phyloP scores from a whole-genome alignment of 2,329 filamentous ascomycete genomes.

The Aureobasidium vineae region DNA sequence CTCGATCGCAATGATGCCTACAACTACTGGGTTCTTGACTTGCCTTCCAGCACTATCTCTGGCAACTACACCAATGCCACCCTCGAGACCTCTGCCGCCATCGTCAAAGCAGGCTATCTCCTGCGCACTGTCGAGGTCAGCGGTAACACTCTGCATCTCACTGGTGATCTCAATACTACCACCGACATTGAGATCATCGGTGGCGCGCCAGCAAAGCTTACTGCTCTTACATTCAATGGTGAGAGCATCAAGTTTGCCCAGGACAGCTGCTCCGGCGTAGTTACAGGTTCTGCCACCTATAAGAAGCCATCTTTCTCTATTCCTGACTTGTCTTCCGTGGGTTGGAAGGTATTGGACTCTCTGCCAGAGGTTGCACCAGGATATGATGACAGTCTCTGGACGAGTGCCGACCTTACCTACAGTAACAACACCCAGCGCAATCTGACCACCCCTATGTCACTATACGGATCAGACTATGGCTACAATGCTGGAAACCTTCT shows the following conservation, averaged over 20 bases:
- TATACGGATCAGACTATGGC: slow-evolving; percentile 71
- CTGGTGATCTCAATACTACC: slow-evolving; percentile 70
- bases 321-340: slow-evolving; percentile 53
- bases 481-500: slow-evolving; percentile 67
- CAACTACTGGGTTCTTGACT: slow-evolving; percentile 65
- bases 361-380: slow-evolving; percentile 64
- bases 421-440: slow-evolving; percentile 60
- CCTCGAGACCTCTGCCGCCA: slow-evolving; percentile 42
- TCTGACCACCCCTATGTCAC: slow-evolving; percentile 60
- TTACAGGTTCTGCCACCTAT: slow-evolving; percentile 56
- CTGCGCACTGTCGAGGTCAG: slow-evolving; percentile 59
- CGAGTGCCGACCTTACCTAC: slow-evolving; percentile 54
- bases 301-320: slow-evolving; percentile 52
- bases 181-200: slow-evolving; percentile 67
- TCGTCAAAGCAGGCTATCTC: slow-evolving; percentile 65
- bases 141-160: slow-evolving; percentile 59
- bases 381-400: slow-evolving; percentile 71
- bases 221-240: slow-evolving; percentile 63
- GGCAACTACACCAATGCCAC: slow-evolving; percentile 39
- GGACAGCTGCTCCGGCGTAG: slow-evolving; percentile 34
- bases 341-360: slow-evolving; percentile 68
- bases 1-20: slow-evolving; percentile 58
- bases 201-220: slow-evolving; percentile 52
- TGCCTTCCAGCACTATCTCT: slow-evolving; percentile 42
- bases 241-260: slow-evolving; percentile 42